Base-by-base conservation (phyloP, 371 early-diverging fungal species). In the Quaeritorhiza haematococci region DNA sequence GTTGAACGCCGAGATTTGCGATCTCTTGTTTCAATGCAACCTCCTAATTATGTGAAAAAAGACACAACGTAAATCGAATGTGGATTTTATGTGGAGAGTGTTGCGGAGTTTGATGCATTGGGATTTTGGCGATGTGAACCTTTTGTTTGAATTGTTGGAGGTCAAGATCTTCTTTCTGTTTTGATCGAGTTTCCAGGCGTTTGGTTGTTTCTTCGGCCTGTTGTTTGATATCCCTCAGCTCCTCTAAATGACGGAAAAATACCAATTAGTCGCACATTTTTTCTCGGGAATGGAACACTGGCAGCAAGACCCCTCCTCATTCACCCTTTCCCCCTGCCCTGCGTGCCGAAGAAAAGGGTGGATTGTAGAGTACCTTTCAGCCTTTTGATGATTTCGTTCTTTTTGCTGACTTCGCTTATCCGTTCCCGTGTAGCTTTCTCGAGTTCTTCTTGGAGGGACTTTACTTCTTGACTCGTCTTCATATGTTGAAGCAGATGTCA, bases 131-230 rank as follows among this genome's bases (percentile, higher is more conserved):
- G 38, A 13, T 15, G 19, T 32, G 10, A 51, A 76, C 78, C 64
- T 61, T 71, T 21, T 79, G 74, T 7, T 49, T 24, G 33, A 69
- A 78, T 26, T 48, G 52, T 55, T 65, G 66, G 1, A 71, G 42
- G 44, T 80, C 80, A 17, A 59, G 38, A 30, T 78, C 76, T 53
- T 80, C 78, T 56, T 73, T 76, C 41, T 69, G 69, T 49, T 77
- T 80, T 2, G 77, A 76, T 2, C 69, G 59, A 21, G 61, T 59
- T 53, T 78, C 78, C 5, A 76, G 61, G 26, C 68, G 62, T 53
- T 67, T 74, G 6, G 76, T 73, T 19, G 75, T 64, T 28, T 78
- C 80, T 56, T 78, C 80, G 1, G 76, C 75, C 51, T 72, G 69
- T 23, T 73, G 71, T 55, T 78, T 80, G 54, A 80, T 78, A 23